Conservation (phyloP, 1,139 yeast genomes). For the Insectozyma bohioensis region DNA sequence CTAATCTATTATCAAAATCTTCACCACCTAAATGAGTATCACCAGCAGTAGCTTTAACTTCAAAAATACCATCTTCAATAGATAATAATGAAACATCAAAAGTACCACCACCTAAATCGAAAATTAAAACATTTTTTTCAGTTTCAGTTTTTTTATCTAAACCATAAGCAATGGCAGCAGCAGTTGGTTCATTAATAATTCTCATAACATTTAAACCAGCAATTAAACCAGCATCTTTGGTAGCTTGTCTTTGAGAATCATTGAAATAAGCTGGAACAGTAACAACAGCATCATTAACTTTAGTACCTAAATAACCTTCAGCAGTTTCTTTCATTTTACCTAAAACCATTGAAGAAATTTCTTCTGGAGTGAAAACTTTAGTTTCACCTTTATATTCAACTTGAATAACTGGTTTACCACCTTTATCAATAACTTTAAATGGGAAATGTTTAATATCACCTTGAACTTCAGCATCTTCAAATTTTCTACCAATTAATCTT, state of each 20-base stretch:
- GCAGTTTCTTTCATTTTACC: constrained; percentile 58
- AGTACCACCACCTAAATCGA: constrained; percentile 55
- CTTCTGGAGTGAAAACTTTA: constrained; percentile 96
- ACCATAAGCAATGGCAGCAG: constrained; percentile 53
- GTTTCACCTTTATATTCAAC: constrained; percentile 93
- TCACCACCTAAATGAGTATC: constrained; percentile 99
- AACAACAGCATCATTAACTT: constrained; percentile 47
- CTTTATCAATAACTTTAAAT: constrained; percentile 54
- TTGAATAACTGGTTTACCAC: constrained; percentile 87
- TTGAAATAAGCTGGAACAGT: constrained; percentile 53
- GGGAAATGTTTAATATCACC: constrained; percentile 47
- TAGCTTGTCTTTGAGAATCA: constrained; percentile 52
- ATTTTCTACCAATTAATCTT: constrained; percentile 69
- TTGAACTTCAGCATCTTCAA: constrained; percentile 43
- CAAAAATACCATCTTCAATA: constrained; percentile 95
- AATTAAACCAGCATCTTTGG: constrained; percentile 51
- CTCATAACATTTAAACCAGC: constrained; percentile 52
- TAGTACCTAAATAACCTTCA: constrained; percentile 42
- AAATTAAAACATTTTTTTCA: constrained; percentile 66
- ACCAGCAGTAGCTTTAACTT: constrained; percentile 98
- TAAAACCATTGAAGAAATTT: constrained; percentile 93
- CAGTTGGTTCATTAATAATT: constrained; percentile 52
- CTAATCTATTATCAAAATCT: constrained; percentile 51
- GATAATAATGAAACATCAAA: constrained; percentile 68
- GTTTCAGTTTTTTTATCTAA: constrained; percentile 58